Conservation (phyloP, 495 filamentous ascomycete genomes). For the Pseudomonodictys pantanalensis region DNA sequence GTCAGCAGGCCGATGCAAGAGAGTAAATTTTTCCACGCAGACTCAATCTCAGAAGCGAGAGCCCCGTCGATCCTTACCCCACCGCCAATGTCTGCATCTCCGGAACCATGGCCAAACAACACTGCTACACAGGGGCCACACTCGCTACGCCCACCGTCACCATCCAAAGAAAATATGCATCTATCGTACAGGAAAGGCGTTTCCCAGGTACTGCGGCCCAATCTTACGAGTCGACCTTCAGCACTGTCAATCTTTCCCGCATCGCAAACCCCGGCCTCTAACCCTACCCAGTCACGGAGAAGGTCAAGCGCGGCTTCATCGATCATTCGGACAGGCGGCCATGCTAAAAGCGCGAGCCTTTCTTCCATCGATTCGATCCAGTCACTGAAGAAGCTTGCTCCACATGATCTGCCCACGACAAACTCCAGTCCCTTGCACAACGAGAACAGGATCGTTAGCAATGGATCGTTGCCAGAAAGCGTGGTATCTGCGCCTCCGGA, state of each 20-base stretch:
- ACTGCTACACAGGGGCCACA: conserved; percentile 8
- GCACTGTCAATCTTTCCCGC: conserved; percentile 20
- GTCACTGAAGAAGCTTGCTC: conserved; percentile 15
- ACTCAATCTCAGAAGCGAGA: conserved; percentile 48
- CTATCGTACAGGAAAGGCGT: conserved; percentile 45
- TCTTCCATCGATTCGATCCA: conserved; percentile 35
- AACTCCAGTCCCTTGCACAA: conserved; percentile 18
- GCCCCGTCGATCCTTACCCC: conserved; percentile 27
- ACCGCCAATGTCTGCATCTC: conserved; percentile 32
- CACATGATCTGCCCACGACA: conserved; percentile 15
- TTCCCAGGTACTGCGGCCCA: conserved; percentile 40
- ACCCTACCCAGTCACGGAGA: conserved; percentile 15
- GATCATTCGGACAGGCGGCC: conserved; percentile 15
- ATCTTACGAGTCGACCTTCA: conserved; percentile 10
- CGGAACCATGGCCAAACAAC: conserved; percentile 27
- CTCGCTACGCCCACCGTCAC: conserved; percentile 36
- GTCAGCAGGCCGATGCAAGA: conserved; percentile 20
- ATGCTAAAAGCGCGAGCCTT: conserved; percentile 34
- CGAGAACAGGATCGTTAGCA: conserved; percentile 23
- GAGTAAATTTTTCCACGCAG: conserved; percentile 49
- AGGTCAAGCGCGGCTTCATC: conserved; percentile 27
- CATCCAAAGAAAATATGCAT: conserved; percentile 43
- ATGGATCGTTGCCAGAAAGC: conserved; percentile 24
- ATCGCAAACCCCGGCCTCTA: conserved; percentile 1
- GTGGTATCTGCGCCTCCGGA: conserved; percentile 11